Evolutionary conservation across 371 early-diverging fungal species (phyloP).

Genomic region (Mucor mucedo): DNA sequence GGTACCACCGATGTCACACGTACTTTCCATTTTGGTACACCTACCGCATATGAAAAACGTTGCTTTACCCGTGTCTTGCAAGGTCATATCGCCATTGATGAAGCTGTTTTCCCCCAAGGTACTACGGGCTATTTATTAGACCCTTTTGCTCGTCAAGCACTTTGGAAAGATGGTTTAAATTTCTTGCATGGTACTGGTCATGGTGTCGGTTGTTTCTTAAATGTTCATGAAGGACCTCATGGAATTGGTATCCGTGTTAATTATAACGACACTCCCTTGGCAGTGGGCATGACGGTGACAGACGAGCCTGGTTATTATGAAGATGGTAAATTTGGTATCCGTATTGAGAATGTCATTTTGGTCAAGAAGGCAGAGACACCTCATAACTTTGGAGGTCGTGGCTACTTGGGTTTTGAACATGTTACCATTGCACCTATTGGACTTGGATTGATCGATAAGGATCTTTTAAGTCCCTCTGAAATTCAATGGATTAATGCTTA

Average conservation of each 20-base stretch:
- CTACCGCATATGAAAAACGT: constrained; percentile 86
- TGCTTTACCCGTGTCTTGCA: constrained; percentile 98
- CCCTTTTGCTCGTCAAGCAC: constrained; percentile 82
- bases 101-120: constrained; percentile 86
- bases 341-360: constrained; percentile 94
- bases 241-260: constrained; percentile 84
- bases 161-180: constrained; percentile 96
- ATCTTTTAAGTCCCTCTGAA: constrained; percentile 75
- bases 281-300: constrained; percentile 90
- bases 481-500: constrained; percentile 87
- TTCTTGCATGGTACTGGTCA: constrained; percentile 99
- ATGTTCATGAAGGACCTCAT: constrained; percentile 99
- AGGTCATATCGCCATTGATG: constrained; percentile 95
- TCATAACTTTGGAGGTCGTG: constrained; percentile 81
- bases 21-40: constrained; percentile 93
- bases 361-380: constrained; percentile 72
- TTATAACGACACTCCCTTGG: constrained; percentile 75
- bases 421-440: constrained; percentile 88
- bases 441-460: constrained; percentile 73
- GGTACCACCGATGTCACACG: constrained; percentile 99
- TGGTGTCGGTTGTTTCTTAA: constrained; percentile 98
- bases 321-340: constrained; percentile 97
- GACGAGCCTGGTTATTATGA: constrained; percentile 99
- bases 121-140: constrained; percentile 88
- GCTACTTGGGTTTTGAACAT: constrained; percentile 89